Evolutionary conservation across 495 filamentous ascomycete species (phyloP), one percentile per base, ranked within the genome.

Genomic region (Talaromyces trachyspermus): DNA sequence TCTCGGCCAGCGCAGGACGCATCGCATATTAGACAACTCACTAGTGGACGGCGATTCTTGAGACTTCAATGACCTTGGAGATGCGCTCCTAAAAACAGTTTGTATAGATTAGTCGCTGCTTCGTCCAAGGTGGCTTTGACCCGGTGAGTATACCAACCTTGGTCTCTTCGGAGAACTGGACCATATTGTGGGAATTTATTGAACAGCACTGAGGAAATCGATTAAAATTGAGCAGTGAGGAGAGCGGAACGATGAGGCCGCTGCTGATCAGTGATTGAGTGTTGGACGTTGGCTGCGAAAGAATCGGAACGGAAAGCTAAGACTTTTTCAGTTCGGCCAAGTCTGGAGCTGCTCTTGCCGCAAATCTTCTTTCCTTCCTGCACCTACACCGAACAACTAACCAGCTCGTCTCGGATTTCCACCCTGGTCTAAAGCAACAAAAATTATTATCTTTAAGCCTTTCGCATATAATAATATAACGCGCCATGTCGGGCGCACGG

Each of bases 1-100:
- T n/a, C n/a, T n/a, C n/a, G n/a, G 32, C 10, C 22, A 17, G 43
- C 33, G 36, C n/a, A 29, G 37, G 19, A 53, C 48, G 43, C 35
- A 49, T 43, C 29, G 45, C 24, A 8, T 29, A 46, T 48, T n/a
- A 30, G 41, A n/a, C 40, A 32, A 52, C 65, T 66, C 50, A 95
- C 90, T 97, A 98, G 73, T 98, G 92, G 62, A 98, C 85, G n/a
- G 88, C 88, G 53, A 97, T 81, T 50, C 91, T 80, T 45, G 89
- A 94, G 63, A 95, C 72, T 63, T 98, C 92, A 58, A 98, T 88
- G 62, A 95, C 75, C 70, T 87, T 89, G 58, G 88, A 80, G 68
- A 97, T 95, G 71, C 92, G 87, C 79, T 98, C 92, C 92, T 96
- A 52, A 59, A 47, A 32, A 53, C 44, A 49, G 2, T 2, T 37